Evolutionary conservation across 1,139 yeast species (phyloP).

Genomic region (Hanseniaspora uvarum): DNA sequence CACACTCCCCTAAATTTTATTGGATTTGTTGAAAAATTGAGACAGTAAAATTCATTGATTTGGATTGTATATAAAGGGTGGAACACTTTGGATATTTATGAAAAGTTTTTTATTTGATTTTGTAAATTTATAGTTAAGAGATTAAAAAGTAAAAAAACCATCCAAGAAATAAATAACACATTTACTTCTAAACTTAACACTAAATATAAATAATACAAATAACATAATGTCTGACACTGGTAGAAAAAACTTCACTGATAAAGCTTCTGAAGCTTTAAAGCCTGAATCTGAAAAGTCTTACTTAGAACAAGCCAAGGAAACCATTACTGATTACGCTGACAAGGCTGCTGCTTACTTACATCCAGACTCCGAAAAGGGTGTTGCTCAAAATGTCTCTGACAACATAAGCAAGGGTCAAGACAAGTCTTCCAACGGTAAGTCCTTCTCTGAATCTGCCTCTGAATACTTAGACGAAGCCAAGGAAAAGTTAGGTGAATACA

Average conservation of each 20-base stretch:
- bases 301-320: slow-evolving; percentile 60
- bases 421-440: slow-evolving; percentile 33
- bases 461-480: slow-evolving; percentile 57
- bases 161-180: background rate
- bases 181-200: background rate
- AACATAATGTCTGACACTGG: slow-evolving; percentile 58
- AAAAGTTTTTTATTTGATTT: too few species aligned
- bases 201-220: slow-evolving; percentile 16
- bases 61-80: background rate
- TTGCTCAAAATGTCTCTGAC: slow-evolving; percentile 59
- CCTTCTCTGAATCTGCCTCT: slow-evolving; percentile 46
- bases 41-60: too few species aligned
- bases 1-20: too few species aligned
- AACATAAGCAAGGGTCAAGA: slow-evolving; percentile 42
- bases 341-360: slow-evolving; percentile 46
- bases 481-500: slow-evolving; percentile 49
- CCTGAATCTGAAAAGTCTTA: slow-evolving; percentile 65
- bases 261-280: slow-evolving; percentile 53
- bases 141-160: background rate
- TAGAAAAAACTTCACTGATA: slow-evolving; percentile 66
- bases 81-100: too few species aligned
- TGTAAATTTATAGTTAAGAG: too few species aligned
- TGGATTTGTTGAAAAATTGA: too few species aligned
- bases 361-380: slow-evolving; percentile 59
- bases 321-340: slow-evolving; percentile 56